Evolutionary conservation across 768 basidiomycete genomes (phyloP).

Genomic region (Boletus coccyginus): DNA sequence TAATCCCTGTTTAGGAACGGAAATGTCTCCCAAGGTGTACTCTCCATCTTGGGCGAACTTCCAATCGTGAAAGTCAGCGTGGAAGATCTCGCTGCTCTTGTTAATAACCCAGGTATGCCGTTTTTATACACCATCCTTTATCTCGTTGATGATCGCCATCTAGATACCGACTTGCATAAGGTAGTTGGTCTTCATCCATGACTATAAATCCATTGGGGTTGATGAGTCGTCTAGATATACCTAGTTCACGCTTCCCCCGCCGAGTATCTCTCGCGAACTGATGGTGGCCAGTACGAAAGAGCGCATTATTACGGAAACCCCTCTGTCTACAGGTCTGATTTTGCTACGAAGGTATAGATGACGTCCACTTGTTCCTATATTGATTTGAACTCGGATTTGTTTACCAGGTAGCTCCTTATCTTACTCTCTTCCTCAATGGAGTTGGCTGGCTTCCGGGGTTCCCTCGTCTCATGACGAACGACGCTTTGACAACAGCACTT

Average conservation of each 20-base stretch:
- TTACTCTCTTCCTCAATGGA: constrained; percentile 84
- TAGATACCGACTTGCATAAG: constrained; percentile 59
- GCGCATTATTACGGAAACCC: constrained; percentile 75
- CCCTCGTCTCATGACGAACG: constrained; percentile 75
- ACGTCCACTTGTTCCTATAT: not conserved
- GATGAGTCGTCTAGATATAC: constrained; percentile 52
- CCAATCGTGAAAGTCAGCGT: constrained; percentile 59
- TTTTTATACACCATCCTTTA: not conserved
- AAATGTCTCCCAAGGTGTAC: constrained; percentile 76
- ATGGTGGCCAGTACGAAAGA: constrained; percentile 59
- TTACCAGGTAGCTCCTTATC: constrained; percentile 76
- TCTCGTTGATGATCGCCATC: not conserved
- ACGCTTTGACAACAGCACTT: constrained; percentile 53
- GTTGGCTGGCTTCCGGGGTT: constrained; percentile 78
- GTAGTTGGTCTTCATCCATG: constrained; percentile 26
- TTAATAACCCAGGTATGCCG: constrained; percentile 47
- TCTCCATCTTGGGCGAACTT: constrained; percentile 69
- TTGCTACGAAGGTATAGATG: constrained; percentile 57
- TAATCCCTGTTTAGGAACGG: constrained; percentile 51
- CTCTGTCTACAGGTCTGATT: constrained; percentile 59
- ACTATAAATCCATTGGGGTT: not conserved
- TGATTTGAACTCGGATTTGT: not conserved
- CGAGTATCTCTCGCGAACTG: constrained; percentile 65
- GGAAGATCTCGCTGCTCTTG: constrained; percentile 55
- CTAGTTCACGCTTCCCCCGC: constrained; percentile 66